phyloP scores from a whole-genome alignment of 495 filamentous ascomycete species.

The Lasiosphaeris hirsuta region DNA sequence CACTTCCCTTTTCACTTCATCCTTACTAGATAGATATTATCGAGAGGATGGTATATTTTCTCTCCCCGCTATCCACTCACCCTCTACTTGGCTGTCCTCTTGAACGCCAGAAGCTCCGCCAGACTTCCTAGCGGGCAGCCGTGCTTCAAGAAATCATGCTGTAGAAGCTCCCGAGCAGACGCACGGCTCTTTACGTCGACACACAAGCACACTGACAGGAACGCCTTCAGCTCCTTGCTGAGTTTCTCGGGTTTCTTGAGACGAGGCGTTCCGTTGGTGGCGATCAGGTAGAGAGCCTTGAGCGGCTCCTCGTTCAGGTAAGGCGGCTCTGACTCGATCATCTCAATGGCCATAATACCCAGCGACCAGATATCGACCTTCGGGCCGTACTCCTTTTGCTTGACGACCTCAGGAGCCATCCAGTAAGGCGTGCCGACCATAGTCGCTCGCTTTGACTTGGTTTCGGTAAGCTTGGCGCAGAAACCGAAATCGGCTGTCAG shows the following conservation, averaged over 20 bases:
- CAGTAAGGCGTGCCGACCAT: conserved; percentile 99
- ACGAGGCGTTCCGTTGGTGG: conserved; percentile 93
- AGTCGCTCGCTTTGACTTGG: conserved; percentile 93
- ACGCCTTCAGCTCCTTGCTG: conserved; percentile 92
- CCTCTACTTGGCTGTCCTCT: conserved; percentile 50
- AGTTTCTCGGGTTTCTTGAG: conserved; percentile 97
- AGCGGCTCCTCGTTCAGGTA: conserved; percentile 98
- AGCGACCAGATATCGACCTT: conserved; percentile 99
- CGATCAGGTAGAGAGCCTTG: conserved; percentile 94
- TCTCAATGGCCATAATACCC: conserved; percentile 99
- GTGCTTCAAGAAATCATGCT: conserved; percentile 72
- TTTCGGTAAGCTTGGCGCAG: conserved; percentile 96
- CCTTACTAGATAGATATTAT: neutral
- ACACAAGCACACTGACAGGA: conserved; percentile 91
- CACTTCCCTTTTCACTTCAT: neutral
- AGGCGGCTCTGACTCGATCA: conserved; percentile 98
- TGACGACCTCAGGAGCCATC: conserved; percentile 99
- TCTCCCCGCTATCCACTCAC: neutral
- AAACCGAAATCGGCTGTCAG: conserved; percentile 90
- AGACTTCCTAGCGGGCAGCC: conserved; percentile 78
- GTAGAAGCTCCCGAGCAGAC: conserved; percentile 80
- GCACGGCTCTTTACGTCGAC: conserved; percentile 95
- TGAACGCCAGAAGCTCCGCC: conserved; percentile 80
- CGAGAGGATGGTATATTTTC: neutral
- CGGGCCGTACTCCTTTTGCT: conserved; percentile 96